Conservation (phyloP, 139 green algal species). For the Chlorella sp. region DNA sequence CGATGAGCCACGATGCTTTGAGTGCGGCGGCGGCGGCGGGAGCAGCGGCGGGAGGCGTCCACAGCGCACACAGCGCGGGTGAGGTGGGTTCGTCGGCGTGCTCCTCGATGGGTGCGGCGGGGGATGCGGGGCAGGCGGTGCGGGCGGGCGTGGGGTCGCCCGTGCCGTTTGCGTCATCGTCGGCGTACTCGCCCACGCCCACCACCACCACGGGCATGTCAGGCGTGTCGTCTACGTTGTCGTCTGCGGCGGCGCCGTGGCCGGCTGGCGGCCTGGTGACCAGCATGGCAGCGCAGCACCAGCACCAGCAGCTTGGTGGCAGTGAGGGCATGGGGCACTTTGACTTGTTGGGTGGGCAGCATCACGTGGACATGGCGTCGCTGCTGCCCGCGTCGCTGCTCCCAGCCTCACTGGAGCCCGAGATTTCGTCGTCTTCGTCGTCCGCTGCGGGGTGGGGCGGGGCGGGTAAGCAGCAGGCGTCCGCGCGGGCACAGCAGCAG, state of each 20-base stretch:
- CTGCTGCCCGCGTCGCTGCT: slow-evolving; percentile 13
- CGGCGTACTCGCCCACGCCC: not conserved
- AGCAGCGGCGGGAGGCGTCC: too few relatives aligned
- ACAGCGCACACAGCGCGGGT: too few relatives aligned
- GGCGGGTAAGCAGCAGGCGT: too few relatives aligned
- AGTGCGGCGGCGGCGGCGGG: too few relatives aligned
- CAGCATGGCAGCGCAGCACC: not conserved
- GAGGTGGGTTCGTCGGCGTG: too few relatives aligned
- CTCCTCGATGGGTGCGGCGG: not conserved
- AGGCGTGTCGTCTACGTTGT: not conserved
- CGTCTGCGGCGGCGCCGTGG: slow-evolving; percentile 5
- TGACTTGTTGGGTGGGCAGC: too few relatives aligned
- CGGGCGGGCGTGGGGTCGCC: too few relatives aligned
- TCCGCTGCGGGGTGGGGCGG: too few relatives aligned
- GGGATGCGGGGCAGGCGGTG: too few relatives aligned
- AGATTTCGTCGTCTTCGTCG: too few relatives aligned
- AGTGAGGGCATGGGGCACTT: too few relatives aligned
- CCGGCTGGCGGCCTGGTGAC: not conserved
- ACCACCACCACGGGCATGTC: not conserved
- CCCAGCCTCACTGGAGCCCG: slow-evolving; percentile 8
- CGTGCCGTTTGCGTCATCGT: not conserved
- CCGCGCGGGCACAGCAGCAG: not conserved
- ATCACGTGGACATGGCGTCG: not conserved
- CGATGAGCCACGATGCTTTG: too few relatives aligned
- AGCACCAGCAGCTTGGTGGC: not conserved